Evolutionary conservation across 495 filamentous ascomycete species (phyloP).

Genomic region (Trichoderma erinaceum): DNA sequence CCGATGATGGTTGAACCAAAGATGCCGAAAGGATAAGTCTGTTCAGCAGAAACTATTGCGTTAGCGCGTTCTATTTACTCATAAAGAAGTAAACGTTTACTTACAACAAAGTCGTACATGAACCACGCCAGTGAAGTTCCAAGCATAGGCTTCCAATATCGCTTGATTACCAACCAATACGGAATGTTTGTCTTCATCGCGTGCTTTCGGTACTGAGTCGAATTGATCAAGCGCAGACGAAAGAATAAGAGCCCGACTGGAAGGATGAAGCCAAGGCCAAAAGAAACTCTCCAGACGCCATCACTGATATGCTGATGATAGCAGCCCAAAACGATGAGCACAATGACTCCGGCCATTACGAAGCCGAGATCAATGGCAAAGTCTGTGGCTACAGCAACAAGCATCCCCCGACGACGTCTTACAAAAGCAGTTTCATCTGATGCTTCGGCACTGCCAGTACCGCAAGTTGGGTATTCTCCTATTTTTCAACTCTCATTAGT

Average conservation of each 20-base stretch:
- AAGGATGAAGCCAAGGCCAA: neutral
- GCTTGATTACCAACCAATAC: neutral
- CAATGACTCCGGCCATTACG: constrained; percentile 1
- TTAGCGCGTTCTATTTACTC: neutral
- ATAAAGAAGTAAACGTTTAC: neutral
- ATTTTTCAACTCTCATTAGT: neutral
- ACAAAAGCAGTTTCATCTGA: constrained; percentile 30
- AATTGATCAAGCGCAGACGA: constrained; percentile 1
- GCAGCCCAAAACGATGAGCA: neutral
- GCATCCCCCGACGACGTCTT: neutral
- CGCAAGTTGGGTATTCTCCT: constrained; percentile 37
- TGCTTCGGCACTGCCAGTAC: constrained; percentile 34
- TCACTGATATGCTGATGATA: constrained; percentile 2
- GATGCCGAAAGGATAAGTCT: constrained; percentile 10
- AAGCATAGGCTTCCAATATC: constrained; percentile 3
- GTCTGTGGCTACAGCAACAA: neutral
- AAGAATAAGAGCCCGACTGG: neutral
- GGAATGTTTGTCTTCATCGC: neutral
- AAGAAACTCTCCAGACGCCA: neutral
- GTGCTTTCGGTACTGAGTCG: neutral
- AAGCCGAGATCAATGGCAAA: constrained; percentile 2
- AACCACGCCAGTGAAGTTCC: constrained; percentile 6
- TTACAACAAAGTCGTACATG: constrained; percentile 3
- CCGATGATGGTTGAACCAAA: constrained; percentile 2
- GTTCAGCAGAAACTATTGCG: neutral